These are phyloP conservation scores for Lomentospora prolificans DNA, from an alignment of 2,329 filamentous ascomycete species.

Conservation along the genomic window DNA sequence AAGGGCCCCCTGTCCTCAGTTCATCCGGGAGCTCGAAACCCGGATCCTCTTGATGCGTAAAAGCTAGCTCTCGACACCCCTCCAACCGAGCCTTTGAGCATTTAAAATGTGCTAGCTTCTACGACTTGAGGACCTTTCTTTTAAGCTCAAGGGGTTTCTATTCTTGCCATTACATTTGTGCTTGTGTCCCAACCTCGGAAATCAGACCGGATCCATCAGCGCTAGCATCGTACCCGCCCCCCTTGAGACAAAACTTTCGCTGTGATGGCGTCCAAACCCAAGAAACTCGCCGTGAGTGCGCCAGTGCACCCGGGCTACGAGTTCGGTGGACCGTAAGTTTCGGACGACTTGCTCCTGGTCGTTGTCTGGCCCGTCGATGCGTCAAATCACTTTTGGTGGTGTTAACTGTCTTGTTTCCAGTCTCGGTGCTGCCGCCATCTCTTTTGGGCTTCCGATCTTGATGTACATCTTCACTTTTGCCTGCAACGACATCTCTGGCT, in stretches of 20 bases:
- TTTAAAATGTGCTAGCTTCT: background rate
- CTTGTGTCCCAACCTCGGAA: too few species aligned
- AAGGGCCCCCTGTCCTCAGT: background rate
- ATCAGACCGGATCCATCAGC: too few species aligned
- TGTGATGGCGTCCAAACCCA: constrained; percentile 23
- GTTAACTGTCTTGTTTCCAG: constrained; percentile 31
- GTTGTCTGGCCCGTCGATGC: too few species aligned
- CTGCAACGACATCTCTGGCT: constrained; percentile 89
- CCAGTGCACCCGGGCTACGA: constrained; percentile 35
- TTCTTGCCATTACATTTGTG: background rate
- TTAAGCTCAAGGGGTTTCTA: background rate
- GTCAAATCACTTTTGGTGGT: background rate
- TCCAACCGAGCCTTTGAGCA: too few species aligned
- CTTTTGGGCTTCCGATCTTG: constrained; percentile 68
- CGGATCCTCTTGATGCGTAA: background rate
- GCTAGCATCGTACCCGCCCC: background rate
- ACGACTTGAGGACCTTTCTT: background rate
- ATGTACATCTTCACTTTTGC: constrained; percentile 72
- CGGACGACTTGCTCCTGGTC: too few species aligned
- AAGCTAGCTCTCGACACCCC: background rate
- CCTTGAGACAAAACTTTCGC: background rate
- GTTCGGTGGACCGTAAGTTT: constrained; percentile 40
- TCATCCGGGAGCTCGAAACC: constrained; percentile 5
- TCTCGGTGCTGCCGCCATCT: constrained; percentile 65
- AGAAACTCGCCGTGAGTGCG: constrained; percentile 15